phyloP scores from a whole-genome alignment of 2,329 filamentous ascomycete species.

The Sphaerulina populicola region DNA sequence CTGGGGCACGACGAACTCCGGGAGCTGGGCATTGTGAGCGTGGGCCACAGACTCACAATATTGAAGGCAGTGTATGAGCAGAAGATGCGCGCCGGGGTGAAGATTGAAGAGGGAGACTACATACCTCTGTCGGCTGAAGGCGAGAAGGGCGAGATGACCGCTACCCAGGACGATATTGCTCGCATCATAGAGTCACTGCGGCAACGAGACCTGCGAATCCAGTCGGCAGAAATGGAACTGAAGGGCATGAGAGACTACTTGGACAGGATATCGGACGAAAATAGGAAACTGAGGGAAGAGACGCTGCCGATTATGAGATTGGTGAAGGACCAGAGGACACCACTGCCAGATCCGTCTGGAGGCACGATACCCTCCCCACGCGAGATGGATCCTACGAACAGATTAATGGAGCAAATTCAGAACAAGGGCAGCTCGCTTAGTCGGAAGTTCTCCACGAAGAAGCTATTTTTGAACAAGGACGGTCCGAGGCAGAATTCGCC shows the following conservation, averaged over 20 bases:
- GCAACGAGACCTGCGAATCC: constrained; percentile 82
- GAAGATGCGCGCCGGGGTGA: constrained; percentile 87
- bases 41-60: constrained; percentile 89
- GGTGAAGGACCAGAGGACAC: constrained; percentile 84
- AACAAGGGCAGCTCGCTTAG: constrained; percentile 42
- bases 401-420: constrained; percentile 24
- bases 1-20: constrained; percentile 89
- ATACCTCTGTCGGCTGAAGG: constrained; percentile 85
- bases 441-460: constrained; percentile 47
- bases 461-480: constrained; percentile 40
- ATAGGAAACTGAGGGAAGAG: constrained; percentile 79
- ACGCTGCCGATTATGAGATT: constrained; percentile 82
- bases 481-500: constrained; percentile 45
- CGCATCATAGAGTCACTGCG: constrained; percentile 83
- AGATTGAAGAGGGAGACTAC: constrained; percentile 87
- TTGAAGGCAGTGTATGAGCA: constrained; percentile 94
- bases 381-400: constrained; percentile 23
- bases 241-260: constrained; percentile 57
- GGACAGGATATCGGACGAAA: constrained; percentile 60
- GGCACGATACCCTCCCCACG: constrained; percentile 30
- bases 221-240: constrained; percentile 72
- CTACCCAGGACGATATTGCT: constrained; percentile 87
- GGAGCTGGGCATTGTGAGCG: constrained; percentile 85
- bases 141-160: constrained; percentile 73
- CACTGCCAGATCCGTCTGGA: constrained; percentile 54